These are phyloP conservation scores for Geosmithia flava DNA, from an alignment of 2,329 filamentous ascomycete genomes.

Conservation along the genomic window DNA sequence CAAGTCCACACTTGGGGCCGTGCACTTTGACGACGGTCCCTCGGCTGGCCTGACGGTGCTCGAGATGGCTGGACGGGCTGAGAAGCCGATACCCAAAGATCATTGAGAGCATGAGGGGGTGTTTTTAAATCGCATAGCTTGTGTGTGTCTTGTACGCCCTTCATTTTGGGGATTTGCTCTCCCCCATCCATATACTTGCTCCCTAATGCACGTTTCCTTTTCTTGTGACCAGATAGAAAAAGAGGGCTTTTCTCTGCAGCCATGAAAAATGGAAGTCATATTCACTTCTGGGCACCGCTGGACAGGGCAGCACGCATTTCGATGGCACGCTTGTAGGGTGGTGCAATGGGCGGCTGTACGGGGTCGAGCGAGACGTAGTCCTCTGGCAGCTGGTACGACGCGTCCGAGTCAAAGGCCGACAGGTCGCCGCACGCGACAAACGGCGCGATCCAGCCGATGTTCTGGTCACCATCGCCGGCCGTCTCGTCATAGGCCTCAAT, in stretches of 20 bases:
- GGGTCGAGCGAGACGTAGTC: constrained; percentile 81
- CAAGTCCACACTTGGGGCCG: constrained; percentile 29
- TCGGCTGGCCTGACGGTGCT: constrained; percentile 25
- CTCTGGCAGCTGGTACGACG: constrained; percentile 80
- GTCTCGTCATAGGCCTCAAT: constrained; percentile 35
- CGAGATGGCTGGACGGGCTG: constrained; percentile 24
- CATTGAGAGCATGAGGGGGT: constrained; percentile 7
- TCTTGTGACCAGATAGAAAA: constrained; percentile 2
- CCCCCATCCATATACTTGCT: neutral
- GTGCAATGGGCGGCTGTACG: constrained; percentile 88
- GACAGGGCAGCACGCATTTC: constrained; percentile 45
- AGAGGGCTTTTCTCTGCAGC: neutral
- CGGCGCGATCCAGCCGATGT: constrained; percentile 71
- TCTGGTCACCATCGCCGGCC: constrained; percentile 10
- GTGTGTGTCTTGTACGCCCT: neutral
- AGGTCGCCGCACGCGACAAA: constrained; percentile 97
- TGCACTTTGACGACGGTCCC: constrained; percentile 28
- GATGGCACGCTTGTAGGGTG: constrained; percentile 83
- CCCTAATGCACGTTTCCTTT: constrained; percentile 1
- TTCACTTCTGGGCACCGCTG: constrained; percentile 3
- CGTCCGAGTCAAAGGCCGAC: constrained; percentile 89
- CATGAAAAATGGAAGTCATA: no score
- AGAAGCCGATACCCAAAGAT: constrained; percentile 19
- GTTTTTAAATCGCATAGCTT: neutral
- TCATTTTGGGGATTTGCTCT: neutral